Percentiles rank a stretch among this genome's conserved stretches.
Evolutionary conservation across 164 flowering plant species (phyloP).

Genomic region (Cinnamomum micranthum): DNA sequence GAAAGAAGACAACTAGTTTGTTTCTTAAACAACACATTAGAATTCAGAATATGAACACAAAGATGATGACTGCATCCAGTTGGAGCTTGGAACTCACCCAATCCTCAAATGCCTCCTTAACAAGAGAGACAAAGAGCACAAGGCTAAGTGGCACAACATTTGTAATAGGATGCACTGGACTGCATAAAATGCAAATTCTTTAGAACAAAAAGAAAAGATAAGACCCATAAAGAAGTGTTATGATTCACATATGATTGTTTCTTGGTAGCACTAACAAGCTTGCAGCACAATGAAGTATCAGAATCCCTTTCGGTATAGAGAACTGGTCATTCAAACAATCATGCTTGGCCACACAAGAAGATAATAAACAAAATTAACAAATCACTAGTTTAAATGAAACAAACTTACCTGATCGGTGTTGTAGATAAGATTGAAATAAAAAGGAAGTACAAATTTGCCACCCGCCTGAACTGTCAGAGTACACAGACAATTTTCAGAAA

Average conservation of each 20-base stretch:
- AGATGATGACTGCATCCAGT: no score
- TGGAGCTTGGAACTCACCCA: constrained; percentile 59
- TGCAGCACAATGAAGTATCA: neutral
- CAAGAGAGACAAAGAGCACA: constrained; percentile 87
- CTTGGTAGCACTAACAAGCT: neutral
- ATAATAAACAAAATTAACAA: neutral
- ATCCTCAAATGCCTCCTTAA: constrained; percentile 97
- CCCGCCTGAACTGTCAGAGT: constrained; percentile 93
- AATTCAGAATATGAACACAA: no score
- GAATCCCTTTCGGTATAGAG: neutral
- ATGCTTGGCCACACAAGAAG: neutral
- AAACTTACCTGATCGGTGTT: constrained; percentile 78
- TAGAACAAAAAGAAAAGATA: neutral
- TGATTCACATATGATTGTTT: neutral
- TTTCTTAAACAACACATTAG: no score
- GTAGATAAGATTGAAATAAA: constrained; percentile 87
- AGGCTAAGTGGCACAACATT: constrained; percentile 80
- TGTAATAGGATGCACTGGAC: constrained; percentile 91
- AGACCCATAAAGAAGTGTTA: neutral
- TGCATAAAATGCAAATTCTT: constrained; percentile 30
- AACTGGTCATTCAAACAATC: neutral
- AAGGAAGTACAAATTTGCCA: constrained; percentile 93
- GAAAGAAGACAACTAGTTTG: no score
- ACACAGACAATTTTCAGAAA: constrained; percentile 13
- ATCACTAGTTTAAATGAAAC: neutral